Conservation (phyloP, 2,329 filamentous ascomycete genomes). For the Phaeosphaeriaceae sp. region DNA sequence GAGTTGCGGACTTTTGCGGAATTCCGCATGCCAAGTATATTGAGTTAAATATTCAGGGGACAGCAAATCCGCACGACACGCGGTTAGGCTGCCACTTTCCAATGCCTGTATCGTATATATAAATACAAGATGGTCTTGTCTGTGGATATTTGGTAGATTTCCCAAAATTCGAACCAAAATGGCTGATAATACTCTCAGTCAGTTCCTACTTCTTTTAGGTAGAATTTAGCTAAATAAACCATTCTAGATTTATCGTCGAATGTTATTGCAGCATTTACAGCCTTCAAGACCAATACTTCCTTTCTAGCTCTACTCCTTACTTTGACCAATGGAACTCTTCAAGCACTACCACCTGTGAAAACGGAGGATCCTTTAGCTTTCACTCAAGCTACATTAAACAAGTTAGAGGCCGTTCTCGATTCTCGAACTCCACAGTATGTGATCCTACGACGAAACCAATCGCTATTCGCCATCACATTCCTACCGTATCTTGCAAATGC, state of each 20-base stretch:
- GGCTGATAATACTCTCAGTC: too few relatives aligned
- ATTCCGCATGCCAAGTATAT: not conserved
- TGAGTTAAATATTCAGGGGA: not conserved
- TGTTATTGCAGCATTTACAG: constrained; percentile 1
- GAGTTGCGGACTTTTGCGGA: not conserved
- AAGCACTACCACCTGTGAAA: constrained; percentile 8
- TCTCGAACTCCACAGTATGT: constrained; percentile 25
- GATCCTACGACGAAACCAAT: constrained; percentile 20
- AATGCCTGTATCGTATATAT: too few relatives aligned
- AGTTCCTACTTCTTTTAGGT: too few relatives aligned
- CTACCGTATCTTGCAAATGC: constrained; percentile 27
- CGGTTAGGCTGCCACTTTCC: too few relatives aligned
- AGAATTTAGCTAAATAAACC: too few relatives aligned
- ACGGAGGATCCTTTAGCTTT: not conserved
- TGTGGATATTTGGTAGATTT: too few relatives aligned
- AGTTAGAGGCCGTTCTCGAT: constrained; percentile 22
- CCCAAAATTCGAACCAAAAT: too few relatives aligned
- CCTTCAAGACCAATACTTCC: not conserved
- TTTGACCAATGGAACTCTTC: not conserved
- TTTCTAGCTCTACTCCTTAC: constrained; percentile 1
- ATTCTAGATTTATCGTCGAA: not conserved
- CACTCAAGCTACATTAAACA: constrained; percentile 23
- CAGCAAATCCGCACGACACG: too few relatives aligned
- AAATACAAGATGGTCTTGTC: too few relatives aligned
- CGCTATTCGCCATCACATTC: constrained; percentile 29